phyloP scores from a whole-genome alignment of 495 filamentous ascomycete species.

The Saxophila tyrrhenica region DNA sequence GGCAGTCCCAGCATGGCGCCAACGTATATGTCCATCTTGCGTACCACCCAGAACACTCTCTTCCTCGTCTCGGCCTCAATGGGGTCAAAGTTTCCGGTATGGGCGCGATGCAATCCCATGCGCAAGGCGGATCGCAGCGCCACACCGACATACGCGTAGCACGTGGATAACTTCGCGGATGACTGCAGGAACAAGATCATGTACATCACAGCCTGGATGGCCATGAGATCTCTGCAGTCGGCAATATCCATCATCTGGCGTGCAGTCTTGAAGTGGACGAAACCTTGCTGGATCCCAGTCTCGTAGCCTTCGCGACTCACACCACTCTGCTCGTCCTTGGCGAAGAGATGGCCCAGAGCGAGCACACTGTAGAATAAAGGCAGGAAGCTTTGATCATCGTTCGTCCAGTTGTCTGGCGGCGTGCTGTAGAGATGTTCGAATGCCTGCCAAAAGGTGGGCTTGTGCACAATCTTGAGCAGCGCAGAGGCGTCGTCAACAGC shows the following conservation, averaged over 20 bases:
- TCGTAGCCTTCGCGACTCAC: slow-evolving; percentile 52
- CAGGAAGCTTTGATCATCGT: slow-evolving; percentile 69
- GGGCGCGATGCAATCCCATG: slow-evolving; percentile 76
- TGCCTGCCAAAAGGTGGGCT: slow-evolving; percentile 68
- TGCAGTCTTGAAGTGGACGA: slow-evolving; percentile 74
- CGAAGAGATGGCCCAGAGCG: slow-evolving; percentile 79
- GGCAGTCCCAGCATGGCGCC: slow-evolving; percentile 81
- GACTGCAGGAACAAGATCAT: slow-evolving; percentile 91
- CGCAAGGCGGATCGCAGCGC: slow-evolving; percentile 74
- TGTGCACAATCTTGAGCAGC: slow-evolving; percentile 77
- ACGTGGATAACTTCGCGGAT: slow-evolving; percentile 81
- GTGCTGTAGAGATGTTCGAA: slow-evolving; percentile 71
- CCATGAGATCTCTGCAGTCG: slow-evolving; percentile 75
- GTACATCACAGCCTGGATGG: slow-evolving; percentile 77
- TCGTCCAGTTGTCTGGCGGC: slow-evolving; percentile 53
- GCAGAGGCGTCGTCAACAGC: slow-evolving; percentile 75
- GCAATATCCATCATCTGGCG: slow-evolving; percentile 80
- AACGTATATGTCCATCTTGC: slow-evolving; percentile 91
- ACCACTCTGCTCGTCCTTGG: slow-evolving; percentile 37
- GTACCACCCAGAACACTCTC: slow-evolving; percentile 79
- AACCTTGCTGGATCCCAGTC: slow-evolving; percentile 68
- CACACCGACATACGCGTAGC: slow-evolving; percentile 87
- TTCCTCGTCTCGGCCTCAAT: slow-evolving; percentile 77
- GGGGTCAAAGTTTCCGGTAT: slow-evolving; percentile 63
- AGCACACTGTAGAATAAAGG: slow-evolving; percentile 75